These are phyloP conservation scores for Sporisorium exsertum DNA, from an alignment of 1,284 basidiomycete genomes.

Conservation along the genomic window DNA sequence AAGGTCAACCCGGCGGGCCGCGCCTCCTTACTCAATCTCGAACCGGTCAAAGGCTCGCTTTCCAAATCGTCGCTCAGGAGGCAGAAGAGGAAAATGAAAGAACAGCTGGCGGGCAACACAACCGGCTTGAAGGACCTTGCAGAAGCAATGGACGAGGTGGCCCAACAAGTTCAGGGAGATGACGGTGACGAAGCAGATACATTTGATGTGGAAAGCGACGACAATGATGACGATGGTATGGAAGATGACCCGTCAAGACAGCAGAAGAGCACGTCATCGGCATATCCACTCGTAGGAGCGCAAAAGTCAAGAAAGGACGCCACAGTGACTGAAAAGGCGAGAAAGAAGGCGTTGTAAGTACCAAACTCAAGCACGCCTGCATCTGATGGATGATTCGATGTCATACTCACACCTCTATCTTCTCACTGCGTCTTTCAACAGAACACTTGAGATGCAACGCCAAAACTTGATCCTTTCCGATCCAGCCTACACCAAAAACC, in stretches of 20 bases:
- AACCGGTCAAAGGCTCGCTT: conserved; percentile 17
- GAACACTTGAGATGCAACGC: conserved; percentile 55
- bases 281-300: conserved; percentile 29
- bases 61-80: conserved; percentile 60
- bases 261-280: conserved; percentile 5
- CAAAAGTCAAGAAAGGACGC: conserved; percentile 32
- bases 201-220: conserved; percentile 20
- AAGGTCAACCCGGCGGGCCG: conserved; percentile 29
- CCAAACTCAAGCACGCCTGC: no score
- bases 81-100: conserved; percentile 56
- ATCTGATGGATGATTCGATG: background rate
- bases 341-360: conserved; percentile 60
- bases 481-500: conserved; percentile 53
- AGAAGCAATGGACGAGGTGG: conserved; percentile 46
- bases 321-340: conserved; percentile 54
- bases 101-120: conserved; percentile 60
- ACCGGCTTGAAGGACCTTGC: conserved; percentile 57
- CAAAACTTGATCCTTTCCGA: conserved; percentile 61
- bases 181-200: conserved; percentile 22
- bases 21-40: conserved; percentile 29
- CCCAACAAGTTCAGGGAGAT: conserved; percentile 28
- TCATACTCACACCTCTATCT: background rate
- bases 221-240: conserved; percentile 33
- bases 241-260: conserved; percentile 6
- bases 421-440: conserved; percentile 8